Percentiles rank a stretch among this genome's conserved stretches.
Conservation (phyloP, 495 filamentous ascomycete species). For the Aspergillus campestris region DNA sequence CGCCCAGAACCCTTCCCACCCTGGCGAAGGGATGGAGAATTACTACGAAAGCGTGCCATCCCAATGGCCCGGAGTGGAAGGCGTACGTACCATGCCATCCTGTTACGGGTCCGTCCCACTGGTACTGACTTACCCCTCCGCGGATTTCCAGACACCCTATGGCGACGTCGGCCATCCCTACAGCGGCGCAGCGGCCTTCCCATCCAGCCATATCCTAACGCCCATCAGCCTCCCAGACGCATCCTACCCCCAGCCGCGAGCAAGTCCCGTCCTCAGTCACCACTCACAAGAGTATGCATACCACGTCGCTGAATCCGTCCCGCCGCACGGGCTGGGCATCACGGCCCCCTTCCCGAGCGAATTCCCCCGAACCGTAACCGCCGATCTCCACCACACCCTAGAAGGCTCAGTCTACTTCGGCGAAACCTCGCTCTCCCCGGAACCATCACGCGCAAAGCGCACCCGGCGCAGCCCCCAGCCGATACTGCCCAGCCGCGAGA, state of each 20-base stretch:
- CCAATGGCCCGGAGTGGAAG: slow-evolving; percentile 24
- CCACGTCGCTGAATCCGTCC: slow-evolving; percentile 18
- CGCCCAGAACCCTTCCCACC: slow-evolving; percentile 10
- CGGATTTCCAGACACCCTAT: slow-evolving; percentile 18
- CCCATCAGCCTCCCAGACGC: slow-evolving; percentile 36
- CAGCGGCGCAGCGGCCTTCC: slow-evolving; percentile 24
- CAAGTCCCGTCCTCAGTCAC: slow-evolving; percentile 33
- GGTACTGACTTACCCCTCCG: too few species aligned
- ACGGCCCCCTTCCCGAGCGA: slow-evolving; percentile 27
- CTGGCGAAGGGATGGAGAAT: slow-evolving; percentile 21
- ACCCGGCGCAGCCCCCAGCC: slow-evolving; percentile 17
- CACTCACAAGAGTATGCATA: slow-evolving; percentile 35
- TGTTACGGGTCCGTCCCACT: too few species aligned
- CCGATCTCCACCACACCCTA: slow-evolving; percentile 18
- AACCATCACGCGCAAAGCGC: slow-evolving; percentile 20
- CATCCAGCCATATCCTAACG: slow-evolving; percentile 21
- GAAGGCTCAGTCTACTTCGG: slow-evolving; percentile 15
- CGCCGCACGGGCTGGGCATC: slow-evolving; percentile 33
- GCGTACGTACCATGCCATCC: slow-evolving; percentile 22
- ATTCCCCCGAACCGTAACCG: slow-evolving; percentile 19
- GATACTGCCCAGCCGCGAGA: slow-evolving; percentile 19
- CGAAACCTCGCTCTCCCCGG: slow-evolving; percentile 21
- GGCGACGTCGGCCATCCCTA: slow-evolving; percentile 24
- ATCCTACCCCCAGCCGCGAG: slow-evolving; percentile 19
- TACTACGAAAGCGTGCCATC: slow-evolving; percentile 23